Evolutionary conservation across 495 filamentous ascomycete genomes (phyloP).

Genomic region (Parathielavia hyrcaniae): DNA sequence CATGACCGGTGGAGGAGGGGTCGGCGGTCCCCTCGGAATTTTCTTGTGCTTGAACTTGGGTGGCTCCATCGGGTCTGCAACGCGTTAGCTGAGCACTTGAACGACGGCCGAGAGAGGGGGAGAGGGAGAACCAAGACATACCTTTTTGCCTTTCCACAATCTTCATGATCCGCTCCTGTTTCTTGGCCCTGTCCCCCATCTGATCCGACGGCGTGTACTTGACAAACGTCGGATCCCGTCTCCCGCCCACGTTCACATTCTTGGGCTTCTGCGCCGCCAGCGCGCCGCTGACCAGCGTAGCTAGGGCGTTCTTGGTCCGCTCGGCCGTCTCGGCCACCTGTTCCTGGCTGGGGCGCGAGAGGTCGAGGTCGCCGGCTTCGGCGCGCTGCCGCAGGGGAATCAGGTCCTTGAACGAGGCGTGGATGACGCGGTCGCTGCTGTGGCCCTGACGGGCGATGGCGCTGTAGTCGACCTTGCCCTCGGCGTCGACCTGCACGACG

Average conservation of each 20-base stretch:
- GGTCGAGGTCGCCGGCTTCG: slow-evolving; percentile 86
- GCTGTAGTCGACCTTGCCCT: slow-evolving; percentile 93
- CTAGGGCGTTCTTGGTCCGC: slow-evolving; percentile 79
- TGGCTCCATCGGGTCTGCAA: slow-evolving; percentile 85
- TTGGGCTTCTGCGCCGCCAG: slow-evolving; percentile 93
- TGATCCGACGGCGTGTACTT: slow-evolving; percentile 93
- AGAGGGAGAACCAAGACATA: slow-evolving; percentile 1
- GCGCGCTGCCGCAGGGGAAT: slow-evolving; percentile 92
- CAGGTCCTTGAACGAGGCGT: slow-evolving; percentile 92
- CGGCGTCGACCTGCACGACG: slow-evolving; percentile 79
- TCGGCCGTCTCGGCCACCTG: slow-evolving; percentile 76
- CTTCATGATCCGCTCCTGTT: slow-evolving; percentile 96
- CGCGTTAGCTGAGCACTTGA: background rate
- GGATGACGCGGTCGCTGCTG: slow-evolving; percentile 72
- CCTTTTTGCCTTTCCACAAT: slow-evolving; percentile 83
- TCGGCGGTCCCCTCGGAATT: slow-evolving; percentile 90
- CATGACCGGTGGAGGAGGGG: slow-evolving; percentile 88
- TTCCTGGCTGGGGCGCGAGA: slow-evolving; percentile 80
- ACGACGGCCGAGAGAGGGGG: background rate
- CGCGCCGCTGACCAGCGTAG: slow-evolving; percentile 73
- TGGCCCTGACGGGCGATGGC: slow-evolving; percentile 92
- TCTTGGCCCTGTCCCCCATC: slow-evolving; percentile 84
- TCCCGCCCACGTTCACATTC: slow-evolving; percentile 70
- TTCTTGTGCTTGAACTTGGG: slow-evolving; percentile 99
- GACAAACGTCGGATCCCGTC: slow-evolving; percentile 86